Evolutionary conservation across 202 grass and related monocot species (phyloP), one percentile per base, ranked within the genome.

Genomic region (Carex sylvatica): DNA sequence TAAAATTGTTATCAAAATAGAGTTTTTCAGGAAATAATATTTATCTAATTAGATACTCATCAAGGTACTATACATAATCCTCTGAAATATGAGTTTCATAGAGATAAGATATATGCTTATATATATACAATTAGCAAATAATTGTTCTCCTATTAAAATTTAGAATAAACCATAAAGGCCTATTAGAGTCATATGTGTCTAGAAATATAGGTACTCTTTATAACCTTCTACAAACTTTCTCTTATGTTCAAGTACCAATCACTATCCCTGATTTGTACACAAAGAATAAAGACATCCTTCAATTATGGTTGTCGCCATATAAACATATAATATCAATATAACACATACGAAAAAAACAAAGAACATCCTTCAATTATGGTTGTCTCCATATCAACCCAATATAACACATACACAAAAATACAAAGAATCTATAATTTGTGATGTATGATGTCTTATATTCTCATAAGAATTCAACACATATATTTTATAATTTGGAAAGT

Each of bases 251-350:
- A 58, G 38, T 40, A 40, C 26, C 26, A 77, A 56, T 35, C 74
- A 35, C 28, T 58, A 56, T 77, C 16, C 28, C 8, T 59, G 16
- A 9, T 77, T 58, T 9, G 53, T 38, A 35, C 52, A 77, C 74
- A 77, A 59, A 20, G 46, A 74, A 54, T 54, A 74, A 59, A 76
- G 73, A 76, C 51, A 58, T 58, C 51, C 73, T 28, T 19, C 73
- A 58, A 76, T 76, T 76, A 76, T 56, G 73, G 52, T 76, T 76
- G 73, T 58, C 73, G 31, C 15, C 10, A 56, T 76, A 55, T 60
- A 4, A 60, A 60, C n/a, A 23, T 9, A 44, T 44, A 10, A 2
- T 7, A 42, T 42, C 7, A 60, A 20, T 5, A 49, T 13, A 49
- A 49, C 46, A 49, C 46, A 13, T 24, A 23, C 2, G 38, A 40